Evolutionary conservation across 306 rosid genomes (phyloP).

Genomic region (Malus sylvestris): DNA sequence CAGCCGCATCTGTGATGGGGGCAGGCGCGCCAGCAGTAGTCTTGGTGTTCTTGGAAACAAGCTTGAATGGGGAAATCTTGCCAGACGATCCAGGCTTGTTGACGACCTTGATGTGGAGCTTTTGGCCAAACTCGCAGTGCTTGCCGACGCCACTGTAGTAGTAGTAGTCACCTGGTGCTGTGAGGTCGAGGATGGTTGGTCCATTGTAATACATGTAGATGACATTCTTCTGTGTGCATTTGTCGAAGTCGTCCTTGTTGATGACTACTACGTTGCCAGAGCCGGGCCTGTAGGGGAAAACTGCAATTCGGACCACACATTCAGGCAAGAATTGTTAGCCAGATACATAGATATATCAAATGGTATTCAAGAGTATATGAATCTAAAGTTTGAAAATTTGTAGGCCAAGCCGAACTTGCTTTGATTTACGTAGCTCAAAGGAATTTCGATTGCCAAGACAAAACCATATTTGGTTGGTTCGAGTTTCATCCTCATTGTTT

Average conservation of each 20-base stretch:
- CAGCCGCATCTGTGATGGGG: background rate
- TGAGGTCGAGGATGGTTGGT: constrained; percentile 28
- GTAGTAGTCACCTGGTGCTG: constrained; percentile 38
- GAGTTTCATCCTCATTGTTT: background rate
- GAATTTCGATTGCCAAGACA: background rate
- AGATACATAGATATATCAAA: background rate
- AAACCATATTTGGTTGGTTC: too few species aligned
- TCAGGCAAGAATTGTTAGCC: background rate
- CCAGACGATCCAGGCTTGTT: constrained; percentile 24
- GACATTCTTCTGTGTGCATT: constrained; percentile 25
- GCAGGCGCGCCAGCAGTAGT: background rate
- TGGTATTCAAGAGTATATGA: too few species aligned
- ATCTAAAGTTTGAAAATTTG: too few species aligned
- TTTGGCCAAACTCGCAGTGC: constrained; percentile 72
- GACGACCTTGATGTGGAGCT: constrained; percentile 38
- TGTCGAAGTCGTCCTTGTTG: constrained; percentile 25
- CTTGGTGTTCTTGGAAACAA: background rate
- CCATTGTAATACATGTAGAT: constrained; percentile 33
- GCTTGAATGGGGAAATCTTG: constrained; percentile 8
- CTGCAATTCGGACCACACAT: constrained; percentile 24
- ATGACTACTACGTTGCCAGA: constrained; percentile 39
- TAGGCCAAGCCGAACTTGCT: background rate
- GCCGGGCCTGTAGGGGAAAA: constrained; percentile 40
- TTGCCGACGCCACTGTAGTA: constrained; percentile 51
- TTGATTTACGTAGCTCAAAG: background rate